phyloP scores from a whole-genome alignment of 495 filamentous ascomycete genomes.

The Talaromyces trachyspermus region DNA sequence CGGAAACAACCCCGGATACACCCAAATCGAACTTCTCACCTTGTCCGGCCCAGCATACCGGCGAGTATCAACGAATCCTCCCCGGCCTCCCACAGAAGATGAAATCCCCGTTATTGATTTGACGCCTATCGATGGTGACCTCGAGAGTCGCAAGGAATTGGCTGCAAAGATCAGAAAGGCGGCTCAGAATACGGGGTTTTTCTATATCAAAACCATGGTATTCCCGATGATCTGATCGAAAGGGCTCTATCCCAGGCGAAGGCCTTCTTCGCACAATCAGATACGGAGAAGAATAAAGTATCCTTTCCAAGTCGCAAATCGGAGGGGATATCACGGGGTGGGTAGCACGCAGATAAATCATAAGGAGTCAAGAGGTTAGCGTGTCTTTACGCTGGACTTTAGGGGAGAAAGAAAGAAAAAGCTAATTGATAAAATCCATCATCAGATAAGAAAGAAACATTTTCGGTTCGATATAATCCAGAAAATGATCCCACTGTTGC shows the following conservation, averaged over 20 bases:
- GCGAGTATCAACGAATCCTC: conserved; percentile 26
- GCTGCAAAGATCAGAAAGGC: conserved; percentile 34
- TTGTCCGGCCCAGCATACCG: conserved; percentile 23
- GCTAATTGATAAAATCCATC: background rate
- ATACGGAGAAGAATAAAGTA: conserved; percentile 31
- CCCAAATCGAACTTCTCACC: conserved; percentile 25
- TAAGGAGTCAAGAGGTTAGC: conserved; percentile 19
- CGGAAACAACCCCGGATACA: conserved; percentile 13
- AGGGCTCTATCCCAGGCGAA: conserved; percentile 27
- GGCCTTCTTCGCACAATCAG: conserved; percentile 39
- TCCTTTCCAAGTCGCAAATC: conserved; percentile 15
- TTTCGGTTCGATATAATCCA: conserved; percentile 38
- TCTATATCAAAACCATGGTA: conserved; percentile 51
- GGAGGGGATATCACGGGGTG: conserved; percentile 24
- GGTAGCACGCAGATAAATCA: conserved; percentile 23
- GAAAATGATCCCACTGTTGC: conserved; percentile 36
- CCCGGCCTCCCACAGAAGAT: conserved; percentile 26
- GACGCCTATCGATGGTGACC: conserved; percentile 26
- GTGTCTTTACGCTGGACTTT: background rate
- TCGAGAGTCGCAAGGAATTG: conserved; percentile 30
- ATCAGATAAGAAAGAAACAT: conserved; percentile 33
- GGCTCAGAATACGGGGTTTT: conserved; percentile 44
- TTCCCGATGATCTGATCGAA: conserved; percentile 36
- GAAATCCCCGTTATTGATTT: conserved; percentile 53
- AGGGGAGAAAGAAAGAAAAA: background rate